These are phyloP conservation scores for Xylaria sp. DNA, from an alignment of 2,329 filamentous ascomycete genomes.

Conservation along the genomic window DNA sequence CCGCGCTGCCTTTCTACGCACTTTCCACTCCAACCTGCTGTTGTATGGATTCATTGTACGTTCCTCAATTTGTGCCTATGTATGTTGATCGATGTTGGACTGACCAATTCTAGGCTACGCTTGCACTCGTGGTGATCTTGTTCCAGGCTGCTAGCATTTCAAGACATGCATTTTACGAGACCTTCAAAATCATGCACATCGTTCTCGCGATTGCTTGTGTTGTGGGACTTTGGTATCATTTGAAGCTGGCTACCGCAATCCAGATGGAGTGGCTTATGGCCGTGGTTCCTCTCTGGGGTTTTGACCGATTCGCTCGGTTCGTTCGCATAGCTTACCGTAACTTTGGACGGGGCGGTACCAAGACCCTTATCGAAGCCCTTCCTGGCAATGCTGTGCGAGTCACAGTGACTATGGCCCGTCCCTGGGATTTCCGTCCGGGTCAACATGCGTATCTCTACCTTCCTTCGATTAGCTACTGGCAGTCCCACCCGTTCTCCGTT, in stretches of 20 bases:
- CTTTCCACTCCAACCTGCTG: constrained; percentile 43
- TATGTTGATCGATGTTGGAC: constrained; percentile 3
- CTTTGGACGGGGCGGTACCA: constrained; percentile 59
- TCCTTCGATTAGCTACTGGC: constrained; percentile 64
- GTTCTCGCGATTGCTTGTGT: constrained; percentile 54
- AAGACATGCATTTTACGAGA: constrained; percentile 74
- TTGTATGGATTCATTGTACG: constrained; percentile 60
- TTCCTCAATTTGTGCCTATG: constrained; percentile 14
- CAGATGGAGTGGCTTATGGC: constrained; percentile 56
- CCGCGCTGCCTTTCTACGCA: constrained; percentile 36
- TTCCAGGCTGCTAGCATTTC: constrained; percentile 66
- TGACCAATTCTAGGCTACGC: constrained; percentile 42
- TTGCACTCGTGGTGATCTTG: constrained; percentile 56
- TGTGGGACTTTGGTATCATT: constrained; percentile 62
- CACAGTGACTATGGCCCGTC: constrained; percentile 67
- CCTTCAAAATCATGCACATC: constrained; percentile 70
- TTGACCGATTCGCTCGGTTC: constrained; percentile 58
- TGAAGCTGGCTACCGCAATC: constrained; percentile 48
- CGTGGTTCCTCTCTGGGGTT: constrained; percentile 61
- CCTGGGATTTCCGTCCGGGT: constrained; percentile 70
- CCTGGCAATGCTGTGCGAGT: constrained; percentile 70
- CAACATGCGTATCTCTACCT: constrained; percentile 79
- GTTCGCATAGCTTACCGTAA: constrained; percentile 60
- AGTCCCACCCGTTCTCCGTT: constrained; percentile 74
- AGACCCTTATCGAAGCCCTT: constrained; percentile 66